Evolutionary conservation across 148 eudicot genomes (phyloP).

Genomic region (Chenopodium quinoa): DNA sequence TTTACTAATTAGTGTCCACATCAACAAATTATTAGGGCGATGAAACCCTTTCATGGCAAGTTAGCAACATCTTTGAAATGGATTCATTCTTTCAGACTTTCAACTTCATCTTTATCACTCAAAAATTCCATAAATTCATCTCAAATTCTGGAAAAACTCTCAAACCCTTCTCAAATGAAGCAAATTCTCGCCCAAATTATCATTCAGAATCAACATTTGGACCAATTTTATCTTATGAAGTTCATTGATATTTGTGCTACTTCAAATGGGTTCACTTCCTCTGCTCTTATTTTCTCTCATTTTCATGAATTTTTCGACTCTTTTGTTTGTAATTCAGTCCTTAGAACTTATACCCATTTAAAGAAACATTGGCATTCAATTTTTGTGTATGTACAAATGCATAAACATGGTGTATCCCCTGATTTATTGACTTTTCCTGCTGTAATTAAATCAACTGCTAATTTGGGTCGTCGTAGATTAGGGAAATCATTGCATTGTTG

Average conservation of each 20-base stretch:
- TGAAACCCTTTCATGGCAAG: slow-evolving; percentile 1
- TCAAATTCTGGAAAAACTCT: slow-evolving; percentile 15
- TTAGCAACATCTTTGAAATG: neutral
- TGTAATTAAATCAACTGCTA: slow-evolving; percentile 28
- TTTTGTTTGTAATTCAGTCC: slow-evolving; percentile 15
- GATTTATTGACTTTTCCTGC: slow-evolving; percentile 29
- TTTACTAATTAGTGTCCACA: too few species aligned
- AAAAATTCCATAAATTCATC: neutral
- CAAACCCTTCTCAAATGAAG: slow-evolving; percentile 19
- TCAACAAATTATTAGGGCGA: neutral
- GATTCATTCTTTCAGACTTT: slow-evolving; percentile 1
- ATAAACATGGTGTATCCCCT: slow-evolving; percentile 22
- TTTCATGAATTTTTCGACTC: slow-evolving; percentile 17
- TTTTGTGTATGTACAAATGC: slow-evolving; percentile 32
- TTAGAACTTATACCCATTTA: slow-evolving; percentile 26
- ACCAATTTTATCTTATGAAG: slow-evolving; percentile 23
- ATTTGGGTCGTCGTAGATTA: slow-evolving; percentile 23
- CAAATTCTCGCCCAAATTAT: slow-evolving; percentile 30
- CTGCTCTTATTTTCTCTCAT: slow-evolving; percentile 14
- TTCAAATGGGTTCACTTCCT: slow-evolving; percentile 22
- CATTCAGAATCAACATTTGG: slow-evolving; percentile 13
- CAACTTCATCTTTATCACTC: slow-evolving; percentile 14
- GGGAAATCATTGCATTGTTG: slow-evolving; percentile 50
- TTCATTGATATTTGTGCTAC: slow-evolving; percentile 18
- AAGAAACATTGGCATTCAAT: slow-evolving; percentile 28